Base-by-base conservation (phyloP, 257 asterid genomes). In the Solanum peruvianum region DNA sequence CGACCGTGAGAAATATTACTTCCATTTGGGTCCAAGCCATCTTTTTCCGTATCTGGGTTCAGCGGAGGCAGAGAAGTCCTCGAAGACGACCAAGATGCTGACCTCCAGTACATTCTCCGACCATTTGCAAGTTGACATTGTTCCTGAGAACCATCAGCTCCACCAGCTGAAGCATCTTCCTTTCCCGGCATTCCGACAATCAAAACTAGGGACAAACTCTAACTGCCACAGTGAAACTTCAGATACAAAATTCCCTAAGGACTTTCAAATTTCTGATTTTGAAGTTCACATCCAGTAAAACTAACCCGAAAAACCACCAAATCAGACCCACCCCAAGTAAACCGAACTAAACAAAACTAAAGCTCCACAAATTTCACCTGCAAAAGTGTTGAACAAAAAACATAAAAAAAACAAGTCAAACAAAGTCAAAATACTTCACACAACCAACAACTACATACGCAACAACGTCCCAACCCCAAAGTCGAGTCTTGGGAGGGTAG, bases 51-150 rank as follows among this genome's bases (percentile, higher is more conserved):
- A 25, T 89, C 90, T 1, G 92, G 94, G 89, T 92, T 92, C 11
- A 91, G 89, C 2, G 93, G 94, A 16, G 93, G 93, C 87, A 92
- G 73, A 12, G 86, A 70, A 58, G 93, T 88, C 88, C 94, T 86
- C 3, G 92, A 92, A 87, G 93, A 85, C 18, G 94, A 92, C 93
- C 94, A 92, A 9, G 94, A 92, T 3, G 94, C 93, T 4, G 94
- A 92, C 90, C 94, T 87, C 94, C 94, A 92, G 41, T 88, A 91
- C 87, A 85, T 84, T 85, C 87, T 92, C 89, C 91, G 86, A 47
- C 91, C 91, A 88, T 91, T 88, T 35, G 86, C 76, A 73, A 87
- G 44, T 64, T 90, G 89, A 85, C 85, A 86, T 15, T 89, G 39
- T 25, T 76, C 91, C 78, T 52, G 89, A 31, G 89, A 87, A 90